Base-by-base conservation (phyloP, 2,329 filamentous ascomycete genomes). In the Cercospora citrullina region DNA sequence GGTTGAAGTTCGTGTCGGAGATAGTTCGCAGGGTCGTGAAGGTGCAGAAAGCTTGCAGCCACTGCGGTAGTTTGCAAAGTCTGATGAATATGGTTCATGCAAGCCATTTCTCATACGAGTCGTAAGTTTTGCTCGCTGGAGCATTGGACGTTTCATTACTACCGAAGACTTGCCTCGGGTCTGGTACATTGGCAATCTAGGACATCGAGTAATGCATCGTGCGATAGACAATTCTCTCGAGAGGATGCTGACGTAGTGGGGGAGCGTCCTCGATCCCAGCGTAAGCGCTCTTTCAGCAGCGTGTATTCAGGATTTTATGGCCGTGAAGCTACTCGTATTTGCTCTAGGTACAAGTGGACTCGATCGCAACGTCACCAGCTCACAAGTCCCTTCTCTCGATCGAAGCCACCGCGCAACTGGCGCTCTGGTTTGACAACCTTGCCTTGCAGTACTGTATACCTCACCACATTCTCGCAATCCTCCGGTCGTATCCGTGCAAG, bases 381-480 rank as follows among this genome's bases (percentile, higher is more conserved):
- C 78, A 92, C 87, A 74, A 97, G 65, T 8, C 92, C 91, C 77
- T 84, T 92, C 65, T 84, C 85, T 57, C 95, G 84, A 83, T 99
- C 93, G 81, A 98, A 99, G 0, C 95, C 95, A 28, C 92, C 95
- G 68, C 95, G 83, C 71, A 99, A 80, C 84, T 98, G 94, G 65
- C 85, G 86, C 77, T 90, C 90, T 0, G 94, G 92, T 84, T 97
- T 97, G 63, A 98, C 89, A 28, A 98, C 88, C 83, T 97, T 98
- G 26, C 95, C 95, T 82, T 97, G 91, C 75, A 98, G 79, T 3
- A 99, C 86, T 0, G 95, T 98, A 78, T 91, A 97, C 76, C 88
- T 86, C 53, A 99, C 88, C 68, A 99, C 88, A 71, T 95, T 96
- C 84, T 97, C 94, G 76, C 93, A 96, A 77, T 98, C 93, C 81